A percentile compares a stretch with the other conserved stretches of the same genome.
These are phyloP conservation scores for Aureobasidium subglaciale DNA, from an alignment of 2,329 filamentous ascomycete species.

Conservation along the genomic window DNA sequence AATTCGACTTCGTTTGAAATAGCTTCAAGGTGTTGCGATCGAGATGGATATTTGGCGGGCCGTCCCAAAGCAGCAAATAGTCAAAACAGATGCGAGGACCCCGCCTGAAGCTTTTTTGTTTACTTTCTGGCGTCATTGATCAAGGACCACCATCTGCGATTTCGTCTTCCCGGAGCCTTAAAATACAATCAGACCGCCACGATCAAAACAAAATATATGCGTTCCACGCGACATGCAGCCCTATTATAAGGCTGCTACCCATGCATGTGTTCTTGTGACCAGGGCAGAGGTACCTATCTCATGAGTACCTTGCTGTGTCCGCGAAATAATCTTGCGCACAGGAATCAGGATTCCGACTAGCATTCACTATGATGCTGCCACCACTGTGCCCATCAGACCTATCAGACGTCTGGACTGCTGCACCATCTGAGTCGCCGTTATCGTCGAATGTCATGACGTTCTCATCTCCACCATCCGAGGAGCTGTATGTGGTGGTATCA, in stretches of 20 bases:
- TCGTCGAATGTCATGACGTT: background rate
- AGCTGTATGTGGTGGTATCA: background rate
- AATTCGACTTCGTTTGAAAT: background rate
- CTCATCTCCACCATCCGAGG: background rate
- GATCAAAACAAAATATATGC: background rate
- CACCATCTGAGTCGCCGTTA: background rate
- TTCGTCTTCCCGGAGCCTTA: background rate
- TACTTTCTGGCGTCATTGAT: background rate
- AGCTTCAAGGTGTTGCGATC: background rate
- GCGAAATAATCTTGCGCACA: constrained; percentile 8
- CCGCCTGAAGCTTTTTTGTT: constrained; percentile 1
- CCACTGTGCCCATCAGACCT: background rate
- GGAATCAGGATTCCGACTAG: background rate
- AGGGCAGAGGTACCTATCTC: background rate
- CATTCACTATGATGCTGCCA: background rate
- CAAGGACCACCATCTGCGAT: background rate
- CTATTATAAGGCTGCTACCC: background rate
- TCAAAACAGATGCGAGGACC: background rate
- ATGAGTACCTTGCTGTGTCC: background rate
- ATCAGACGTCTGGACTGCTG: background rate
- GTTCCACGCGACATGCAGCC: background rate
- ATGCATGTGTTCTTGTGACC: background rate
- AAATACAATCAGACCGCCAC: too few relatives aligned
- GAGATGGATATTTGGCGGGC: background rate
- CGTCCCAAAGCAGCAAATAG: constrained; percentile 3